Percentiles rank a stretch among this genome's conserved stretches.
These are phyloP conservation scores for Colletotrichum sp. DNA, from an alignment of 2,329 filamentous ascomycete genomes.

Conservation along the genomic window DNA sequence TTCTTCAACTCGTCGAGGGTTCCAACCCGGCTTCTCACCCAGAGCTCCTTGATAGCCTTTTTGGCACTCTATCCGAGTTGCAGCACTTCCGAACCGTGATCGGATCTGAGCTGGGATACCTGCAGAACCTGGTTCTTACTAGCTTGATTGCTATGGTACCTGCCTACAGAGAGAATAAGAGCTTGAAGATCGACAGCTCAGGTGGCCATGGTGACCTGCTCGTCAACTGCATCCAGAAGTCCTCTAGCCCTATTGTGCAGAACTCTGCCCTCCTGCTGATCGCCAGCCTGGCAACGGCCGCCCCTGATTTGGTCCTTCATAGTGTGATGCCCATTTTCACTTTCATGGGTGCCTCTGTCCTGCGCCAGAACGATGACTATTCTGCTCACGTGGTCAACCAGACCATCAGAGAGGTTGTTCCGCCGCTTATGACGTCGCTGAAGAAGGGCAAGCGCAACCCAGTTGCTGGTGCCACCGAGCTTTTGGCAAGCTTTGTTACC, in stretches of 20 bases:
- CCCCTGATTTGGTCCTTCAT: constrained; percentile 90
- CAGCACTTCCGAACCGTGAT: constrained; percentile 84
- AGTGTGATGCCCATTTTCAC: constrained; percentile 99
- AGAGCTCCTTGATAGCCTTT: constrained; percentile 78
- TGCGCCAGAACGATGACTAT: constrained; percentile 94
- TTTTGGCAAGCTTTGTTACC: constrained; percentile 94
- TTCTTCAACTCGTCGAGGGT: constrained; percentile 85
- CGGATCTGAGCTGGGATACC: constrained; percentile 86
- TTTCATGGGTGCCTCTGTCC: constrained; percentile 91
- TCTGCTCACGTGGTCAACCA: constrained; percentile 95
- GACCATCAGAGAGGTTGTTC: constrained; percentile 93
- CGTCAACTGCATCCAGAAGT: constrained; percentile 92
- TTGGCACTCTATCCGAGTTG: constrained; percentile 84
- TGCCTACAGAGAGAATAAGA: constrained; percentile 66
- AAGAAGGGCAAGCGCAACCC: constrained; percentile 79
- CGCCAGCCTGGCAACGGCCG: constrained; percentile 83
- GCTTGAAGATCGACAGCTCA: constrained; percentile 74
- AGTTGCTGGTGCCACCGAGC: constrained; percentile 82
- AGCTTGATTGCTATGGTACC: constrained; percentile 86
- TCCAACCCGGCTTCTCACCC: constrained; percentile 78
- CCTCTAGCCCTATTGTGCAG: constrained; percentile 90
- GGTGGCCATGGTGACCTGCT: constrained; percentile 88
- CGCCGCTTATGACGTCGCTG: constrained; percentile 85
- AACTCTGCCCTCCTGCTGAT: constrained; percentile 89
- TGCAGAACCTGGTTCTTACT: constrained; percentile 84